Evolutionary conservation across 495 filamentous ascomycete species (phyloP).

Genomic region (Xylaria telfairii): DNA sequence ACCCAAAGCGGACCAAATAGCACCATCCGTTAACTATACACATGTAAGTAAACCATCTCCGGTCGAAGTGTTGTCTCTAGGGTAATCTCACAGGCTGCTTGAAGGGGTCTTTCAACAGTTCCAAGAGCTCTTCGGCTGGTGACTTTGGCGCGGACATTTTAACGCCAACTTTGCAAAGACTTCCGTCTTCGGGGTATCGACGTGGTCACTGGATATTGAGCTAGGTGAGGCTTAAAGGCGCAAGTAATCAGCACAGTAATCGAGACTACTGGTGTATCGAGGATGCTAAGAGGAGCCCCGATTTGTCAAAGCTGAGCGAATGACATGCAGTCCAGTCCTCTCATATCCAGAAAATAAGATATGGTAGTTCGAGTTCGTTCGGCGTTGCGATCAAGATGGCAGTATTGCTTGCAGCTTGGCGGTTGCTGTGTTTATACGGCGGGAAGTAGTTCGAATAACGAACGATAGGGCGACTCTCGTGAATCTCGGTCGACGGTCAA

Average conservation of each 20-base stretch:
- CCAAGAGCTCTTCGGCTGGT: constrained; percentile 43
- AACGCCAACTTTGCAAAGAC: neutral
- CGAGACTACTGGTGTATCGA: constrained; percentile 5
- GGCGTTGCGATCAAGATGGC: neutral
- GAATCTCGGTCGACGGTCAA: neutral
- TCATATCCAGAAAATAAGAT: neutral
- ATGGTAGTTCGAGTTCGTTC: neutral
- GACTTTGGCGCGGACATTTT: constrained; percentile 32
- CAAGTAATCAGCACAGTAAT: neutral
- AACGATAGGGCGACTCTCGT: neutral
- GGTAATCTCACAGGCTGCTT: constrained; percentile 46
- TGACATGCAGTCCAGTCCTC: neutral
- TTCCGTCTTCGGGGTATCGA: neutral
- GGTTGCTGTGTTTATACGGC: neutral
- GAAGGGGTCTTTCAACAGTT: constrained; percentile 57
- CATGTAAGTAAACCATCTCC: constrained; percentile 3
- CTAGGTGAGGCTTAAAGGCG: neutral
- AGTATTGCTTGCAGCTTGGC: neutral
- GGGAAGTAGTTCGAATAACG: constrained; percentile 2
- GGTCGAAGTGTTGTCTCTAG: constrained; percentile 4
- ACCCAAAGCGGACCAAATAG: constrained; percentile 79
- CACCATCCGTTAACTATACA: constrained; percentile 51
- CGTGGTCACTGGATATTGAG: neutral
- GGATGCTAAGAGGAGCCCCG: neutral
- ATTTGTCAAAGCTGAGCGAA: neutral